Percentiles rank a stretch among this genome's conserved stretches.
These are phyloP conservation scores for Obelidium mucronatum DNA, from an alignment of 192 early-diverging fungal genomes.

Conservation along the genomic window DNA sequence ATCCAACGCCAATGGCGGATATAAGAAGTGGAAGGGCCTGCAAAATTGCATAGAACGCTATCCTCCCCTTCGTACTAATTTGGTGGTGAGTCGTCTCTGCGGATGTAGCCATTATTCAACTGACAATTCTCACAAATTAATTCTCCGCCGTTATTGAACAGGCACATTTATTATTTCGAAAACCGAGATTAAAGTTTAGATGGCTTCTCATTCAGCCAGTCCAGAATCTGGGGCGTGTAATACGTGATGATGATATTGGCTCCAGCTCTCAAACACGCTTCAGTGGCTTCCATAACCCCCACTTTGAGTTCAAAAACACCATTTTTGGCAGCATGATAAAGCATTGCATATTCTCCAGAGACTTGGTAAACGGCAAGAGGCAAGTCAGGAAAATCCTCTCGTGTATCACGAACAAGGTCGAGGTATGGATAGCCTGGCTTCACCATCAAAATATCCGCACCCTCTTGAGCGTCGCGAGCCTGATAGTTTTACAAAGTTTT, in stretches of 20 bases:
- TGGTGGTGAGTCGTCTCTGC: too few species aligned
- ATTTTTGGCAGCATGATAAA: conserved; percentile 83
- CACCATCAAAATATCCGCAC: conserved; percentile 97
- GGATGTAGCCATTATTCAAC: too few species aligned
- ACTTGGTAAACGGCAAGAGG: conserved; percentile 99
- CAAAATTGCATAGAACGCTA: too few species aligned
- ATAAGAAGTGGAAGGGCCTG: too few species aligned
- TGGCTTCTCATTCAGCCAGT: too few species aligned
- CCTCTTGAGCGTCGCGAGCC: conserved; percentile 87
- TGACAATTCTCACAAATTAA: too few species aligned
- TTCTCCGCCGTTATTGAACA: too few species aligned
- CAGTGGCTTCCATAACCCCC: conserved; percentile 88
- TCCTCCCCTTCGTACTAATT: too few species aligned
- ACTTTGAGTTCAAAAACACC: conserved; percentile 84
- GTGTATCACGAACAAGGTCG: conserved; percentile 87
- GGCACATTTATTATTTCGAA: too few species aligned
- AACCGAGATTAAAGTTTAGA: too few species aligned
- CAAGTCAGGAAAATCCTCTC: conserved; percentile 67
- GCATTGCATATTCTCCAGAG: conserved; percentile 64
- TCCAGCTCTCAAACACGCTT: conserved; percentile 82
- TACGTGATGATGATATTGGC: conserved; percentile 96
- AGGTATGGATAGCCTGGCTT: conserved; percentile 96
- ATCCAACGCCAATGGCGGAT: too few species aligned
- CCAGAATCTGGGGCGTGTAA: conserved; percentile 92
- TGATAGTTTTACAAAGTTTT: too few species aligned